Conservation (phyloP, 306 rosid species). For the Sechiopsis laciniata region DNA sequence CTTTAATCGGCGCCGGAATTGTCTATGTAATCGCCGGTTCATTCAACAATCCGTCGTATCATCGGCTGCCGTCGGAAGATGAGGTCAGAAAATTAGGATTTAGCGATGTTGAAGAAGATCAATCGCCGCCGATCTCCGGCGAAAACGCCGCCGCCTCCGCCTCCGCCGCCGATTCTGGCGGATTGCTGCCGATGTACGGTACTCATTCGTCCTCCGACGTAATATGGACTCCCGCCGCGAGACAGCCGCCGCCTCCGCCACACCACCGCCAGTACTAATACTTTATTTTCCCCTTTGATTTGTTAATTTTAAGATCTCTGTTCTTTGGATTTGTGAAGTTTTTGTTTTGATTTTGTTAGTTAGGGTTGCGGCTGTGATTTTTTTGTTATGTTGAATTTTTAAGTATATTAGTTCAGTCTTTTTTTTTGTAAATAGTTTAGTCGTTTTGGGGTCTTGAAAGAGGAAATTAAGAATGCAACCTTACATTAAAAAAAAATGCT, state of each 20-base stretch:
- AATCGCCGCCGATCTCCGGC: slow-evolving; percentile 14
- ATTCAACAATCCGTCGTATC: slow-evolving; percentile 62
- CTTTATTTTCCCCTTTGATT: neutral
- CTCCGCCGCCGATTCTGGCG: slow-evolving; percentile 8
- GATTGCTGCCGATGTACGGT: slow-evolving; percentile 47
- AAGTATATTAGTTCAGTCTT: too few relatives aligned
- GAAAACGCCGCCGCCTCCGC: neutral
- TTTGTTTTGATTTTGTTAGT: neutral
- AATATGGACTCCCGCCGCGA: slow-evolving; percentile 53
- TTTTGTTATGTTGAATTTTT: neutral
- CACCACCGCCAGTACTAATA: slow-evolving; percentile 22
- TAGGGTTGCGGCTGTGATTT: neutral
- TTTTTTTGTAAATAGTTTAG: too few relatives aligned
- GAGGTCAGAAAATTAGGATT: slow-evolving; percentile 36
- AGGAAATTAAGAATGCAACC: too few relatives aligned
- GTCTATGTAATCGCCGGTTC: slow-evolving; percentile 66
- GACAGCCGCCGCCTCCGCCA: slow-evolving; percentile 58
- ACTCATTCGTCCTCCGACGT: slow-evolving; percentile 64
- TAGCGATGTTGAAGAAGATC: slow-evolving; percentile 37
- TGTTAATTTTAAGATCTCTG: neutral
- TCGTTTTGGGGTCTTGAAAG: too few relatives aligned
- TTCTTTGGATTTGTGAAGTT: neutral
- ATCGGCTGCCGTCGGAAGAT: slow-evolving; percentile 58
- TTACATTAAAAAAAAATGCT: too few relatives aligned
- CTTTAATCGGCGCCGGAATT: slow-evolving; percentile 55